Evolutionary conservation across 2,329 filamentous ascomycete genomes (phyloP).

Genomic region (Aspergillus transmontanensis): DNA sequence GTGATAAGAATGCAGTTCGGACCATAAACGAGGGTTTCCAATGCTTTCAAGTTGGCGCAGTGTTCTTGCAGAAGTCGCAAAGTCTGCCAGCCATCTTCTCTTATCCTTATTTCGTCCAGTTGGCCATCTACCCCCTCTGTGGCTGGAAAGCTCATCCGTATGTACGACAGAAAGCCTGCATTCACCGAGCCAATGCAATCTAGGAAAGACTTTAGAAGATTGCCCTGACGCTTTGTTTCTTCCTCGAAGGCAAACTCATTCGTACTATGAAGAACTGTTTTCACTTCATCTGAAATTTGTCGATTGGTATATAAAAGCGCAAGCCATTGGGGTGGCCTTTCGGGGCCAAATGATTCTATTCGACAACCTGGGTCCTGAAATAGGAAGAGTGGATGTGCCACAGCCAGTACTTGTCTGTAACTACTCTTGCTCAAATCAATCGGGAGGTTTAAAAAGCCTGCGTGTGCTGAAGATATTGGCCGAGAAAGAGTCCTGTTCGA

Average conservation of each 20-base stretch:
- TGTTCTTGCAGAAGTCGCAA: constrained; percentile 1
- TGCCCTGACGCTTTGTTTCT: neutral
- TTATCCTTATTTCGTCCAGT: neutral
- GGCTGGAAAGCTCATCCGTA: constrained; percentile 10
- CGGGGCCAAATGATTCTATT: constrained; percentile 7
- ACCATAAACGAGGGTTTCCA: constrained; percentile 9
- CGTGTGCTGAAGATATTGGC: neutral
- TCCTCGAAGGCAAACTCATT: constrained; percentile 12
- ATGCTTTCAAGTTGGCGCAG: constrained; percentile 1
- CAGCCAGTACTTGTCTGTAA: constrained; percentile 5
- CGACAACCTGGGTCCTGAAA: constrained; percentile 12
- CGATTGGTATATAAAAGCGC: constrained; percentile 10
- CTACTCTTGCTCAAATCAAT: neutral
- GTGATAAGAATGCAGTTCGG: neutral
- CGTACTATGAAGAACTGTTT: constrained; percentile 1
- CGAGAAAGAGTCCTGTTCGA: neutral
- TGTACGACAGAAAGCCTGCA: neutral
- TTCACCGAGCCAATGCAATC: constrained; percentile 8
- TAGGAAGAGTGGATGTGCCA: constrained; percentile 10
- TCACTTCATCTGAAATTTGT: constrained; percentile 7
- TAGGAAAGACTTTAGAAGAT: constrained; percentile 8
- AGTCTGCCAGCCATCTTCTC: constrained; percentile 3
- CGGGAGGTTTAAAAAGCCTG: neutral
- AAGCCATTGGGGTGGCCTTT: constrained; percentile 9
- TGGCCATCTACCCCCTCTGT: neutral